Evolutionary conservation across 148 eudicot species (phyloP).

Genomic region (Dysphania ambrosioides): DNA sequence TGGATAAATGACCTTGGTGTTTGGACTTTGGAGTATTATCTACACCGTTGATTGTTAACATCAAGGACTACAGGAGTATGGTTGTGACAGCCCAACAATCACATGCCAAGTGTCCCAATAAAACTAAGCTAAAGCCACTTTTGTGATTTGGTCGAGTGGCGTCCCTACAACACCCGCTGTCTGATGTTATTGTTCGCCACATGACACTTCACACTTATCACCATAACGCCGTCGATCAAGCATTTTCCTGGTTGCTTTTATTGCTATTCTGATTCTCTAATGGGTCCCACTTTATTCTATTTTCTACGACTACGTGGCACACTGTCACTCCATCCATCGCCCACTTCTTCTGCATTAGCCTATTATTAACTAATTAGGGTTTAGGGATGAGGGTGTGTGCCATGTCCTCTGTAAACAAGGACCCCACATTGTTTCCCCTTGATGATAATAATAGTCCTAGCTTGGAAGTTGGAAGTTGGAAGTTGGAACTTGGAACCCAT

Average conservation of each 20-base stretch:
- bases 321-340: too few species aligned
- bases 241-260: neutral
- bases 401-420: too few species aligned
- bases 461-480: too few species aligned
- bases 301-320: neutral
- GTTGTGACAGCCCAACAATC: slow-evolving; percentile 13
- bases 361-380: too few species aligned
- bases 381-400: too few species aligned
- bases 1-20: too few species aligned
- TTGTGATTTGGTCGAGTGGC: neutral
- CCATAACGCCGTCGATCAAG: neutral
- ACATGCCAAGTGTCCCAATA: slow-evolving; percentile 18
- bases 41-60: neutral
- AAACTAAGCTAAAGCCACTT: neutral
- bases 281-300: neutral
- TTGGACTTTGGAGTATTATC: too few species aligned
- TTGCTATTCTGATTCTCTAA: neutral
- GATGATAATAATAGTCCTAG: too few species aligned
- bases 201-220: slow-evolving; percentile 14
- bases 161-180: slow-evolving; percentile 6
- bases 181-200: slow-evolving; percentile 29
- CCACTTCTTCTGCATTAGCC: too few species aligned
- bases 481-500: too few species aligned
- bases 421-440: too few species aligned
- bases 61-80: neutral